Evolutionary conservation across 2,329 filamentous ascomycete genomes (phyloP), one percentile per base, ranked within the genome.

Genomic region (Leptographium radiaticola): DNA sequence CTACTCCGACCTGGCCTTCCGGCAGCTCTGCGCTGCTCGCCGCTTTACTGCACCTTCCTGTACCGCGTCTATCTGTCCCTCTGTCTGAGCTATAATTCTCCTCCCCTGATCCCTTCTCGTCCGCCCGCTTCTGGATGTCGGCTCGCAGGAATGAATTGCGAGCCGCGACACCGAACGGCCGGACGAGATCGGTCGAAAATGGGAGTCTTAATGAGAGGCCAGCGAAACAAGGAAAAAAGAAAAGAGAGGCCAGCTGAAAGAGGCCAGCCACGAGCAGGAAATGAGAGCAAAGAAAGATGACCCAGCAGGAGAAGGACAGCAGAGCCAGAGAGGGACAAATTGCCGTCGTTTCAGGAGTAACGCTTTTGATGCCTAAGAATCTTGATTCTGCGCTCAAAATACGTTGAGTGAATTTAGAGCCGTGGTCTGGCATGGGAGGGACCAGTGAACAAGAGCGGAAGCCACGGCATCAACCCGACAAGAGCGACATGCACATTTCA

Each of bases 111-210:
- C 36, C 20, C 11, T 13, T 25, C 20, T 40, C 39, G 12, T 30
- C 38, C 38, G 33, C 39, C 49, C 20, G 33, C 25, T 51, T 18
- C 38, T 51, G 31, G 40, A 18, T 38, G 49, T 31, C 39, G 30
- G 40, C 40, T 38, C 31, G 49, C 49, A 51, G 40, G 42, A 51
- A 51, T 51, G 40, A 44, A 51, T 51, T 51, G 49, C 49, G 49
- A 20, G 40, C 39, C 33, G 49, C 49, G 30, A 34, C 12, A 44
- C 36, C 20, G 18, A 51, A 44, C n/a, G 13, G 49, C 38, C 30
- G 20, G 38, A 20, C 7, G 18, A n/a, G 9, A 39, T 38, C 15
- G 36, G 30, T n/a, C 2, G 20, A 42, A 42, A 33, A 11, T 6
- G 38, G 47, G 34, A 16, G 8, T n/a, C 20, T 34, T 15, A 47